Evolutionary conservation across 805 yeast species (phyloP), one percentile per base, ranked within the genome.

Genomic region (Metschnikowia rubicola): DNA sequence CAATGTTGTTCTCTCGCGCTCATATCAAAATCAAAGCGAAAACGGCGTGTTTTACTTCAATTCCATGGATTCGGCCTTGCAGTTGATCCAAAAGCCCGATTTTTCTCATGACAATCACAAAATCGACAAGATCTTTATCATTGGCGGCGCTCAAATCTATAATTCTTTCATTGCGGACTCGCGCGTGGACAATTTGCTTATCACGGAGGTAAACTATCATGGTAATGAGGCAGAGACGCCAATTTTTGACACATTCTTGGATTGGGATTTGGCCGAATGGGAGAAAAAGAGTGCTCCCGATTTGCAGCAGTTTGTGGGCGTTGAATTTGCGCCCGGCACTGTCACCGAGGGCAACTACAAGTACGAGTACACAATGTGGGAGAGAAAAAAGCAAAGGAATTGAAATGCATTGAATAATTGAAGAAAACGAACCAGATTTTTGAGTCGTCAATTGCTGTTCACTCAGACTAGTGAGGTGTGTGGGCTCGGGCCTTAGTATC

Each of bases 121-220:
- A 8, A 61, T 84, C 17, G 86, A 81, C 41, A 78, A 79, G 40
- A 74, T 94, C 1, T 94, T 83, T 60, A 77, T 94, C 26, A 92
- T 94, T 52, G 99, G 99, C 3, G 99, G 99, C 0, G 94, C 91
- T 0, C 91, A 91, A 61, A 72, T 94, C 8, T 94, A 94, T 67
- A 75, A 79, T 43, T 73, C 80, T 35, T 73, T 83, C 11, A 59
- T 83, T 11, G 51, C 61, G 1, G 70, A 65, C 45, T 67, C 67
- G 4, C 44, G 68, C 10, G 80, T 84, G 1, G 77, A 77, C 39
- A 74, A 80, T 29, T 65, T 88, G 41, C 73, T 88, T 26, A 63
- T 91, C 12, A 90, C 97, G 0, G 91, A 88, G 60, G 77, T 91
- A 30, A 56, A 62, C 2, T 47, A 49, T 35, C 54, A 56, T 8